Evolutionary conservation across 2,329 filamentous ascomycete species (phyloP).

Genomic region (Xylaria sp.): DNA sequence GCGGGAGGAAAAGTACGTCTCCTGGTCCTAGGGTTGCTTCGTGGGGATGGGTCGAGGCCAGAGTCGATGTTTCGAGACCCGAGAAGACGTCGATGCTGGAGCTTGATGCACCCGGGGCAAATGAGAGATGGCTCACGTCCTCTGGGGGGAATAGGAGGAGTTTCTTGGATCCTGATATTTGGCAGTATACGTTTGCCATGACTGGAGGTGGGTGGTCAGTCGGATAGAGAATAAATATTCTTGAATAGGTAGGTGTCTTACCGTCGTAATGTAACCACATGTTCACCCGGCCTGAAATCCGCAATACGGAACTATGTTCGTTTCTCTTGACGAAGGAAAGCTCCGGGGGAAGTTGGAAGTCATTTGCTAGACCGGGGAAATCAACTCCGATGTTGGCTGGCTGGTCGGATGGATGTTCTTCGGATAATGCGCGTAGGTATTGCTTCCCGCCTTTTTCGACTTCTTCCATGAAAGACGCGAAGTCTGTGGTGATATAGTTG

Average conservation of each 20-base stretch:
- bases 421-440: conserved; percentile 83
- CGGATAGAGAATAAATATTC: background rate
- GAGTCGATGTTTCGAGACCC: conserved; percentile 53
- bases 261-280: conserved; percentile 93
- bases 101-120: conserved; percentile 81
- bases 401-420: conserved; percentile 71
- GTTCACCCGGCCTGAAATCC: conserved; percentile 81
- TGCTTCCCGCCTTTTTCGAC: conserved; percentile 69
- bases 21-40: conserved; percentile 74
- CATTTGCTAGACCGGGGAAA: conserved; percentile 73
- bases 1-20: conserved; percentile 82
- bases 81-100: conserved; percentile 80
- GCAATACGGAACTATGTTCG: conserved; percentile 79
- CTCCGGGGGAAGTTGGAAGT: conserved; percentile 75
- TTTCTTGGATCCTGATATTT: conserved; percentile 77
- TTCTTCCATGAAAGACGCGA: conserved; percentile 72
- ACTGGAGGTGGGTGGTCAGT: conserved; percentile 56
- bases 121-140: conserved; percentile 75
- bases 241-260: conserved; percentile 51
- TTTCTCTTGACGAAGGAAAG: conserved; percentile 69
- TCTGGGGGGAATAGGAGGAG: conserved; percentile 81
- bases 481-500: conserved; percentile 73
- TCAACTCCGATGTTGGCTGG: conserved; percentile 77
- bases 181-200: conserved; percentile 87
- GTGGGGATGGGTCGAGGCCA: conserved; percentile 68